Evolutionary conservation across 169 alveolate genomes (phyloP).

Genomic region (Plasmodium berghei): DNA sequence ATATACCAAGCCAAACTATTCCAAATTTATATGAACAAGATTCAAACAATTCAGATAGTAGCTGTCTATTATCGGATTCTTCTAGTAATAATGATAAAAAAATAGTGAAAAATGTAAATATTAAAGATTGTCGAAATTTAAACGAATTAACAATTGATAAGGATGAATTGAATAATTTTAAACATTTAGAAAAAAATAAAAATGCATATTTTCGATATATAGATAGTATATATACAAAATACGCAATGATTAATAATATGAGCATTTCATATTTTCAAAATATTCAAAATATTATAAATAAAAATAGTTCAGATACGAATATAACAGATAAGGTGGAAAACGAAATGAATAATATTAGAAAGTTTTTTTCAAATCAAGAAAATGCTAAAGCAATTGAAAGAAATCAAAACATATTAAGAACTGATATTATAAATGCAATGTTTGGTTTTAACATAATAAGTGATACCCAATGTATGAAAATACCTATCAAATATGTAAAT

Average conservation of each 20-base stretch:
- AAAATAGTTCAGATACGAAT: not conserved
- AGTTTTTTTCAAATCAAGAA: constrained; percentile 18
- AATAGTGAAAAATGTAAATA: not conserved
- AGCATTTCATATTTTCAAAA: constrained; percentile 14
- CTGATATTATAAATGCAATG: constrained; percentile 51
- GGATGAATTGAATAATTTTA: constrained; percentile 3
- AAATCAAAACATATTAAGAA: constrained; percentile 26
- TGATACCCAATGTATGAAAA: constrained; percentile 60
- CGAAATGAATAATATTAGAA: not conserved
- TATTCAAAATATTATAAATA: not conserved
- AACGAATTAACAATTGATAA: not conserved
- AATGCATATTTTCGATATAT: constrained; percentile 43
- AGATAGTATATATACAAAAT: not conserved
- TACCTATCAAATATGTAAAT: constrained; percentile 37
- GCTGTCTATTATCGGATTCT: constrained; percentile 27
- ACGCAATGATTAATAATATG: constrained; percentile 19
- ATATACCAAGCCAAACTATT: not conserved
- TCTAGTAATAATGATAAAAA: not conserved
- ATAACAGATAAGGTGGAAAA: not conserved
- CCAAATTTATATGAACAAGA: not conserved
- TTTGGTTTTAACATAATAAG: constrained; percentile 61
- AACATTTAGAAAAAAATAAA: constrained; percentile 37
- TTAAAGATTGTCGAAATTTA: constrained; percentile 31
- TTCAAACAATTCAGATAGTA: constrained; percentile 12
- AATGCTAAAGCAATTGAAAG: constrained; percentile 5